Evolutionary conservation across 2,329 filamentous ascomycete genomes (phyloP).

Genomic region (Fusarium setosum): DNA sequence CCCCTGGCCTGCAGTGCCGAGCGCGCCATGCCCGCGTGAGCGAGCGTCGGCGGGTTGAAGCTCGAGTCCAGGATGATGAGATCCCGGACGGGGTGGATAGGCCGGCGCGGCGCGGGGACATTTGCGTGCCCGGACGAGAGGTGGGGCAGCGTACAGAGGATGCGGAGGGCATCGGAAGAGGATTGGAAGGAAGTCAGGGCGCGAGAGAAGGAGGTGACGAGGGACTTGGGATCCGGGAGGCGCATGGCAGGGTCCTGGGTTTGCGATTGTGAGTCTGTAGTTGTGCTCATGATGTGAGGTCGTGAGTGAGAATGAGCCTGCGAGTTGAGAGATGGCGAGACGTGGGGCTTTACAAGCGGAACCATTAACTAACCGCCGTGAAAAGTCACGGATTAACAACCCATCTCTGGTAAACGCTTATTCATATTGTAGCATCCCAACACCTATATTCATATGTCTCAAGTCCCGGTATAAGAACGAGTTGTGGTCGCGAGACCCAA

Average conservation of each 20-base stretch:
- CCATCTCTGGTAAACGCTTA: not conserved
- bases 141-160: slow-evolving; percentile 56
- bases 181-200: slow-evolving; percentile 58
- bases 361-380: not conserved
- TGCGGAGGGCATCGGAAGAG: slow-evolving; percentile 55
- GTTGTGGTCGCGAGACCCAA: slow-evolving; percentile 4
- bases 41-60: slow-evolving; percentile 75
- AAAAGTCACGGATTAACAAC: not conserved
- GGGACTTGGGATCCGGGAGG: slow-evolving; percentile 36
- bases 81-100: slow-evolving; percentile 27
- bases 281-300: slow-evolving; percentile 15
- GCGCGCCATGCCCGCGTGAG: slow-evolving; percentile 68
- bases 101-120: slow-evolving; percentile 33
- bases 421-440: slow-evolving; percentile 18
- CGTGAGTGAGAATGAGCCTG: not conserved
- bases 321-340: not conserved
- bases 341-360: slow-evolving; percentile 26
- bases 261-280: not conserved
- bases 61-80: slow-evolving; percentile 74
- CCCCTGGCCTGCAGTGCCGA: slow-evolving; percentile 53
- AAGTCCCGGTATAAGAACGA: not conserved
- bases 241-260: slow-evolving; percentile 25
- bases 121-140: not conserved
- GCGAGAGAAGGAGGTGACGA: slow-evolving; percentile 56
- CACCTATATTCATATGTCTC: slow-evolving; percentile 11